Conservation (phyloP, 1,284 basidiomycete species). For the Athelia psychrophila region DNA sequence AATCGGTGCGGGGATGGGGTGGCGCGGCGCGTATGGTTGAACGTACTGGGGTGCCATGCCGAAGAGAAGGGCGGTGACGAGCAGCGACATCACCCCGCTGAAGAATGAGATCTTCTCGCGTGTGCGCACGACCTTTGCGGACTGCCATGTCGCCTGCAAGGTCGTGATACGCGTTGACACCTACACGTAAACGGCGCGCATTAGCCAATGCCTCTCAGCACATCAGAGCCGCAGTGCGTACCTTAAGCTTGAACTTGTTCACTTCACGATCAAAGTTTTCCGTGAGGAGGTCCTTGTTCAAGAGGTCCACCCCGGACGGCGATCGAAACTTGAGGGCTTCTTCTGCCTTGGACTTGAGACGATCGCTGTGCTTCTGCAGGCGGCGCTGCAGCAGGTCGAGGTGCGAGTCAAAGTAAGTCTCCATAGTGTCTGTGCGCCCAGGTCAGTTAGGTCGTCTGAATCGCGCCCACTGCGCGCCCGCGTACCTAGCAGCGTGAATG, state of each 20-base stretch:
- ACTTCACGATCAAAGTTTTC: slow-evolving; percentile 86
- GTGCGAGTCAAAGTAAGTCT: slow-evolving; percentile 89
- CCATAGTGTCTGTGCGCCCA: slow-evolving; percentile 65
- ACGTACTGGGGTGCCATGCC: slow-evolving; percentile 81
- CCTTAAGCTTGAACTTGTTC: slow-evolving; percentile 71
- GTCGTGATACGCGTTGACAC: slow-evolving; percentile 73
- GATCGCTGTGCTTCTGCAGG: slow-evolving; percentile 82
- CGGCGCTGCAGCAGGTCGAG: slow-evolving; percentile 87
- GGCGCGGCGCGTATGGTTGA: slow-evolving; percentile 30
- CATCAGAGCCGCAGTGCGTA: slow-evolving; percentile 17
- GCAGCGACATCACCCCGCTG: slow-evolving; percentile 86
- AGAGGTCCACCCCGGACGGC: slow-evolving; percentile 25
- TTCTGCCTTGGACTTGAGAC: slow-evolving; percentile 77
- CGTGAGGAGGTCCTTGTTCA: slow-evolving; percentile 61
- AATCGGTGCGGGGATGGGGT: no score
- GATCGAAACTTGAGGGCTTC: slow-evolving; percentile 60
- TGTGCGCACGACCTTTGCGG: slow-evolving; percentile 89
- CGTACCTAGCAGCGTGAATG: slow-evolving; percentile 72
- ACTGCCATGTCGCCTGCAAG: slow-evolving; percentile 79
- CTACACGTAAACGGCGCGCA: slow-evolving; percentile 36
- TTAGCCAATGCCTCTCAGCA: background rate
- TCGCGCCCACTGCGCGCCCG: background rate
- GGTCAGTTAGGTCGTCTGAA: slow-evolving; percentile 11
- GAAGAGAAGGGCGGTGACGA: slow-evolving; percentile 81
- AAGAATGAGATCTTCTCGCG: slow-evolving; percentile 91